These are phyloP conservation scores for Sisymbrium altissimum DNA, from an alignment of 345 rosid genomes.

Conservation along the genomic window DNA sequence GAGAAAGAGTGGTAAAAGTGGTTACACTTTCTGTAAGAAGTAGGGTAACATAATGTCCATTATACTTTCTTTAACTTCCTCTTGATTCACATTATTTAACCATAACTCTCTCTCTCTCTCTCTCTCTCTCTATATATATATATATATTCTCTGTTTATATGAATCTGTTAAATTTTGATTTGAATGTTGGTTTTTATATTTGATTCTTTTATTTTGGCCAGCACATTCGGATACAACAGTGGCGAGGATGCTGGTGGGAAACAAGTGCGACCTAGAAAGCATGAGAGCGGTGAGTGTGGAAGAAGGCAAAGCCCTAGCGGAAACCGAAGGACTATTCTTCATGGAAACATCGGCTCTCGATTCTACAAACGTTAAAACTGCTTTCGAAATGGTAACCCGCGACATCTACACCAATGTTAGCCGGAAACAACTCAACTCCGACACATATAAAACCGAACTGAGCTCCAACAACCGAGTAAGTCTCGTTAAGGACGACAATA, in stretches of 20 bases:
- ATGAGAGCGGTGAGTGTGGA: constrained; percentile 66
- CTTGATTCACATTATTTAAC: background rate
- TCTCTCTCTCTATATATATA: too few relatives aligned
- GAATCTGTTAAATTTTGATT: background rate
- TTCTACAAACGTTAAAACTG: constrained; percentile 71
- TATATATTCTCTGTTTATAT: too few relatives aligned
- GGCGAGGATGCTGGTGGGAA: constrained; percentile 84
- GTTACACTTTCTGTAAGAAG: background rate
- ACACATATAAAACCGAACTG: constrained; percentile 66
- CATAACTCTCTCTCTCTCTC: background rate
- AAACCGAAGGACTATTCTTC: constrained; percentile 67
- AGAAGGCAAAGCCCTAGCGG: constrained; percentile 80
- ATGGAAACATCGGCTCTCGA: constrained; percentile 93
- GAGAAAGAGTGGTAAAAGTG: background rate
- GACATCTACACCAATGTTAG: constrained; percentile 72
- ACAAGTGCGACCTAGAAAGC: constrained; percentile 73
- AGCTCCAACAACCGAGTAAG: constrained; percentile 59
- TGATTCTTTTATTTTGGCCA: constrained; percentile 19
- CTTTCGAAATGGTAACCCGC: constrained; percentile 69
- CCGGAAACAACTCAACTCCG: constrained; percentile 69
- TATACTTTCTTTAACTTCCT: background rate
- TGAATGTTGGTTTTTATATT: background rate
- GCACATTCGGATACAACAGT: constrained; percentile 72
- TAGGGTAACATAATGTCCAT: background rate
- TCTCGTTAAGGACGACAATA: constrained; percentile 45